Percentiles rank a stretch among this genome's conserved stretches.
Evolutionary conservation across 257 asterid species (phyloP).

Genomic region (Solanum tarijense): DNA sequence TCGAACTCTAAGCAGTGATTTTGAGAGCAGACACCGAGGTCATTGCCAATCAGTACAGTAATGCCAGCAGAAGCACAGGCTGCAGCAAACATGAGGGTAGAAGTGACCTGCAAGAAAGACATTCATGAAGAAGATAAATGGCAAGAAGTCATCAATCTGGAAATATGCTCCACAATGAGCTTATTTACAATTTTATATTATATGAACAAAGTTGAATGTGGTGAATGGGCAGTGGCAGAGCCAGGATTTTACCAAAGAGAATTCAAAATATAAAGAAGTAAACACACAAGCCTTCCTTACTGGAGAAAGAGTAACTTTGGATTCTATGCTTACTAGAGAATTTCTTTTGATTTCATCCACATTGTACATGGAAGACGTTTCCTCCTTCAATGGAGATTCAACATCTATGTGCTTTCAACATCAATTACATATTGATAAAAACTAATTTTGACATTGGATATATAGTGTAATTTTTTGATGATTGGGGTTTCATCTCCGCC

Average conservation of each 20-base stretch:
- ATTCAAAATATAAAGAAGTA: not conserved
- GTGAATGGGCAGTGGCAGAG: not conserved
- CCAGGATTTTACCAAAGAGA: not conserved
- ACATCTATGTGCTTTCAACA: not conserved
- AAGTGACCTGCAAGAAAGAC: constrained; percentile 53
- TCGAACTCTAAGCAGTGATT: constrained; percentile 85
- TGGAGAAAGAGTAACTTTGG: not conserved
- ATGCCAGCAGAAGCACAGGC: constrained; percentile 98
- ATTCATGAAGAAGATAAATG: not conserved
- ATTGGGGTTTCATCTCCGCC: not conserved
- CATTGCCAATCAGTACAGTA: constrained; percentile 84
- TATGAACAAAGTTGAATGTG: not conserved
- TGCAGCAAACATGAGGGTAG: constrained; percentile 88
- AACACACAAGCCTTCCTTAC: not conserved
- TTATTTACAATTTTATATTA: not conserved
- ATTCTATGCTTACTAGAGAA: not conserved
- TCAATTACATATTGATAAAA: not conserved
- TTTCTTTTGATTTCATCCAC: not conserved
- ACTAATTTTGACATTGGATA: not conserved
- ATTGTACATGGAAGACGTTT: not conserved
- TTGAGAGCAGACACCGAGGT: constrained; percentile 55
- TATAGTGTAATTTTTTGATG: not conserved
- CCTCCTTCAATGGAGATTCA: not conserved
- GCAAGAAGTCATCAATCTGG: not conserved
- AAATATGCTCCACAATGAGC: not conserved